Evolutionary conservation across 2,329 filamentous ascomycete genomes (phyloP).

Genomic region (Ophiostoma sp.): DNA sequence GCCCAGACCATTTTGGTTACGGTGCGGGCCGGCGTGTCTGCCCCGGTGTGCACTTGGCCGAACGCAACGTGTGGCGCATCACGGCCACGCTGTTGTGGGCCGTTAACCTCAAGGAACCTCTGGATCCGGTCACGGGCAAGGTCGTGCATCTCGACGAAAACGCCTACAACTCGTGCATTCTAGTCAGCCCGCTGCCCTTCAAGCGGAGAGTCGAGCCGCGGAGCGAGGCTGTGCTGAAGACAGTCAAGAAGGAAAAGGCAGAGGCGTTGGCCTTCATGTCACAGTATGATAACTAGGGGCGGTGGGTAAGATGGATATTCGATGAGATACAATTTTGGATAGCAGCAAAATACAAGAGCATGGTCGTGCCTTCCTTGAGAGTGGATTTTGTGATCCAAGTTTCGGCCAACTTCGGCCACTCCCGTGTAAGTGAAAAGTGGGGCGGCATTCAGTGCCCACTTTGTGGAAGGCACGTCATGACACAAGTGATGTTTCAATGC

Average conservation of each 20-base stretch:
- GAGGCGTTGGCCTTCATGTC: not conserved
- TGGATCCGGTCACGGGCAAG: not conserved
- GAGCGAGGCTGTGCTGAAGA: not conserved
- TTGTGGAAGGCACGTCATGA: too few relatives aligned
- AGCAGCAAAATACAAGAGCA: too few relatives aligned
- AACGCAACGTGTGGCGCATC: conserved; percentile 1
- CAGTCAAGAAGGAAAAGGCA: not conserved
- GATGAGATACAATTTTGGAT: too few relatives aligned
- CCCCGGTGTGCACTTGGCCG: not conserved
- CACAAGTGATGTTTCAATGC: too few relatives aligned
- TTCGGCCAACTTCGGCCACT: too few relatives aligned
- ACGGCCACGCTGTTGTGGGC: not conserved
- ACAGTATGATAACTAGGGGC: not conserved
- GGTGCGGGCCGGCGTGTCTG: not conserved
- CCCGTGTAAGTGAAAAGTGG: too few relatives aligned
- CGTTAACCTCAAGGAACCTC: not conserved
- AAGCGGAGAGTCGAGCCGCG: not conserved
- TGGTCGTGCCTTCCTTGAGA: too few relatives aligned
- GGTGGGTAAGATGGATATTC: too few relatives aligned
- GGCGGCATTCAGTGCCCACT: too few relatives aligned
- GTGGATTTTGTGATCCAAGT: too few relatives aligned
- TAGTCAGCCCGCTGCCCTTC: not conserved
- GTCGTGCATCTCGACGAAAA: not conserved
- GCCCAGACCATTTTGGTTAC: not conserved
- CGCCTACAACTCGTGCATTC: not conserved